A percentile compares a stretch with the other conserved stretches of the same genome.
Evolutionary conservation across 345 rosid species (phyloP).

Genomic region (Tarenaya hassleriana): DNA sequence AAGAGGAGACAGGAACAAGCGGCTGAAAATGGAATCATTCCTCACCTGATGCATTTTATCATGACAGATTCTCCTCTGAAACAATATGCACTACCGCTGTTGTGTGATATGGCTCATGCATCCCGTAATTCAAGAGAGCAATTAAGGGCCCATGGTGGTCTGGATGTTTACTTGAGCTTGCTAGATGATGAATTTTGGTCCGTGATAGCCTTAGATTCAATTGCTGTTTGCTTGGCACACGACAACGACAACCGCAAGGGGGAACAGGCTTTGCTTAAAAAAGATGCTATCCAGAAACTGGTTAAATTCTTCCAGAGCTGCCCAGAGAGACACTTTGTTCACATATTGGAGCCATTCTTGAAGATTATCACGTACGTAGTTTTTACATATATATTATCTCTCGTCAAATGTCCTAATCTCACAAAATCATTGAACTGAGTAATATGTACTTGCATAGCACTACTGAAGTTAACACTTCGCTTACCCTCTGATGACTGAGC

Average conservation of each 20-base stretch:
- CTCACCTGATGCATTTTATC: conserved; percentile 86
- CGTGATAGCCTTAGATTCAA: conserved; percentile 87
- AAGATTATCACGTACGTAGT: conserved; percentile 82
- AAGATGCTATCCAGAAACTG: conserved; percentile 80
- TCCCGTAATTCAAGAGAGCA: conserved; percentile 97
- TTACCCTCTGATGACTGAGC: too few species aligned
- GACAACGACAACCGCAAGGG: conserved; percentile 92
- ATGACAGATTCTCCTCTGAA: conserved; percentile 72
- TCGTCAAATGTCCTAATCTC: background rate
- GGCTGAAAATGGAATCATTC: conserved; percentile 97
- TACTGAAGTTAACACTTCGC: background rate
- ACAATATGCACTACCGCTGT: conserved; percentile 76
- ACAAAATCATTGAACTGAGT: background rate
- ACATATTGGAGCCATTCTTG: conserved; percentile 96
- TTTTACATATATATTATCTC: background rate
- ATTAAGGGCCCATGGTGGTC: conserved; percentile 91
- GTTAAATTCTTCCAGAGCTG: conserved; percentile 93
- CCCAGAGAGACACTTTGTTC: conserved; percentile 89
- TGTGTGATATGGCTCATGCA: conserved; percentile 99
- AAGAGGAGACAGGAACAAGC: conserved; percentile 99
- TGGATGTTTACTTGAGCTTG: conserved; percentile 87
- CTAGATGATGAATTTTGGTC: conserved; percentile 90
- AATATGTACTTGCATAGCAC: too few species aligned
- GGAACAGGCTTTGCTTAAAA: conserved; percentile 85
- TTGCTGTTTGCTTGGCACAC: conserved; percentile 95